Conservation (phyloP, 73 alveolate species). For the Paramecium sexaurelia region DNA sequence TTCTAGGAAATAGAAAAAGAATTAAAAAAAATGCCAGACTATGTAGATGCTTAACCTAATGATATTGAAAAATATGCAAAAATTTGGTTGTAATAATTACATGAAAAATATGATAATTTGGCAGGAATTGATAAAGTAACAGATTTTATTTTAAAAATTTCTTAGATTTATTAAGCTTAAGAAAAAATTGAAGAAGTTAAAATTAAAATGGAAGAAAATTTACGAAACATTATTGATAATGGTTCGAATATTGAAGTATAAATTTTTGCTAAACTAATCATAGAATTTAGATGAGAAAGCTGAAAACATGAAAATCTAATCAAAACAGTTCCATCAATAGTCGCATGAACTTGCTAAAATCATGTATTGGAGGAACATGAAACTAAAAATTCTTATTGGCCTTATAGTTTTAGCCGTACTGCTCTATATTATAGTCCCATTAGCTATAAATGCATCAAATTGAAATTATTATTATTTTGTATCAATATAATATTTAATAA, state of each 20-base stretch:
- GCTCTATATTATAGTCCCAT: slow-evolving; percentile 38
- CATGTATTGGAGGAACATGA: slow-evolving; percentile 53
- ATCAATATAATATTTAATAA: not conserved
- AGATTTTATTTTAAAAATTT: not conserved
- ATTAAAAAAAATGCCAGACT: not conserved
- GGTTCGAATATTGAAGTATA: not conserved
- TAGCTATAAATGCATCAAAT: not conserved
- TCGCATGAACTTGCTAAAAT: slow-evolving; percentile 29
- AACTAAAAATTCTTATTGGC: slow-evolving; percentile 23
- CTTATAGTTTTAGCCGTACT: slow-evolving; percentile 15
- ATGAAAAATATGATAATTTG: slow-evolving; percentile 52
- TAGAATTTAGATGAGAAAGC: slow-evolving; percentile 37
- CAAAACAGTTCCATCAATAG: not conserved
- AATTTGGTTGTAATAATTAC: not conserved
- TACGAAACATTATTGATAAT: not conserved
- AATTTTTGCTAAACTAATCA: not conserved
- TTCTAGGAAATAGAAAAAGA: slow-evolving; percentile 49
- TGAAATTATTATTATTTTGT: not conserved
- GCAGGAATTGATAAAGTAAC: not conserved
- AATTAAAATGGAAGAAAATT: not conserved
- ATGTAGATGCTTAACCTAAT: not conserved
- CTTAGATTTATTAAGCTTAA: not conserved
- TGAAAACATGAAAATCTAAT: not conserved
- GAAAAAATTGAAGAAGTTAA: not conserved
- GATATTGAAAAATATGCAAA: slow-evolving; percentile 16